These are phyloP conservation scores for Lathyrus sativus DNA, from an alignment of 306 rosid species.

Conservation along the genomic window DNA sequence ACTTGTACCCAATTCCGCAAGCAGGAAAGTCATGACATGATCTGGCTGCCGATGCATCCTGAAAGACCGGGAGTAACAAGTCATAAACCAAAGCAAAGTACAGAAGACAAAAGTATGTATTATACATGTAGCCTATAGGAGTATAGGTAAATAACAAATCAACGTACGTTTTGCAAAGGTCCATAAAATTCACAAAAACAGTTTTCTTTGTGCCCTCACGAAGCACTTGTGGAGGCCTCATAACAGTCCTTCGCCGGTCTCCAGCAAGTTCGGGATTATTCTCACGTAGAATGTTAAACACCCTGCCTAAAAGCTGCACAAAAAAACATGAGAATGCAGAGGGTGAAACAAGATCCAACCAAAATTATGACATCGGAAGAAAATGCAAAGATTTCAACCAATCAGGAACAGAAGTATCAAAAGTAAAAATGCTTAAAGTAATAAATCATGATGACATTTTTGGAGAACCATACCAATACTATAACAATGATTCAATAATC, in stretches of 20 bases:
- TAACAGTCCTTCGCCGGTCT: slow-evolving; percentile 85
- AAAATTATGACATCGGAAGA: slow-evolving; percentile 11
- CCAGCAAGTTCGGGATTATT: slow-evolving; percentile 94
- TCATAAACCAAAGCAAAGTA: slow-evolving; percentile 13
- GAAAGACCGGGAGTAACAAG: slow-evolving; percentile 1
- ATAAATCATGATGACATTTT: background rate
- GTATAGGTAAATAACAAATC: background rate
- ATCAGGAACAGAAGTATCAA: slow-evolving; percentile 2
- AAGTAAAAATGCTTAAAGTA: slow-evolving; percentile 9
- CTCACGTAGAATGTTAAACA: slow-evolving; percentile 85
- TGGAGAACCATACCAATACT: slow-evolving; percentile 14
- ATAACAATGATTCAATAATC: background rate
- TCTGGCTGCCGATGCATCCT: slow-evolving; percentile 96
- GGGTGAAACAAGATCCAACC: slow-evolving; percentile 1
- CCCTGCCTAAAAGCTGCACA: slow-evolving; percentile 84
- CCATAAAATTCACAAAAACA: slow-evolving; percentile 91
- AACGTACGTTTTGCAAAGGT: slow-evolving; percentile 79
- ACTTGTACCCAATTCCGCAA: slow-evolving; percentile 89
- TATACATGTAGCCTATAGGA: background rate
- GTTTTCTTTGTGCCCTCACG: slow-evolving; percentile 98
- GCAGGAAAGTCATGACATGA: slow-evolving; percentile 87
- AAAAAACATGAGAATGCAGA: slow-evolving; percentile 19
- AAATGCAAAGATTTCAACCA: slow-evolving; percentile 1
- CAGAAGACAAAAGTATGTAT: background rate
- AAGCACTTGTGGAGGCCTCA: slow-evolving; percentile 97